Evolutionary conservation across 441 rosid genomes (phyloP).

Genomic region (Gossypium schwendimanii): DNA sequence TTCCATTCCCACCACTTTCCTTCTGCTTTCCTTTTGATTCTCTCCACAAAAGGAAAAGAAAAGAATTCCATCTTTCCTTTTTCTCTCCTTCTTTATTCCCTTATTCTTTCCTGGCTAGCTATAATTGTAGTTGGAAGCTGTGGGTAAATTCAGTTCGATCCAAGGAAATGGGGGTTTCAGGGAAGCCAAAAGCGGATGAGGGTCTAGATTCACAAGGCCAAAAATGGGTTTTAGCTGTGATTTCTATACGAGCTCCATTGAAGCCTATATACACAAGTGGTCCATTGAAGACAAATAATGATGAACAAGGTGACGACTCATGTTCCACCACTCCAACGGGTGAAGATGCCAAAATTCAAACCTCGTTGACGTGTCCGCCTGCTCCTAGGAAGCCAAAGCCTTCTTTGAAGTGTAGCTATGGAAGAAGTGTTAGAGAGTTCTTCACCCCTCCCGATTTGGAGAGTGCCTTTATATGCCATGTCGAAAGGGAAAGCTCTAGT

Average conservation of each 20-base stretch:
- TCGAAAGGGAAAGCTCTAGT: slow-evolving; percentile 49
- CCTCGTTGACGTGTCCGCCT: slow-evolving; percentile 49
- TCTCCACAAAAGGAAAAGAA: slow-evolving; percentile 7
- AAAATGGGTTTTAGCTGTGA: slow-evolving; percentile 65
- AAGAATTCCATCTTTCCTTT: slow-evolving; percentile 16
- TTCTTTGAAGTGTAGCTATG: slow-evolving; percentile 45
- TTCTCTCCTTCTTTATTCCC: slow-evolving; percentile 24
- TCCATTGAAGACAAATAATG: slow-evolving; percentile 31
- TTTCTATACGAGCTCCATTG: slow-evolving; percentile 55
- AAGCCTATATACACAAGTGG: slow-evolving; percentile 41
- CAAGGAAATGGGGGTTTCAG: slow-evolving; percentile 43
- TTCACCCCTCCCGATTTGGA: slow-evolving; percentile 87
- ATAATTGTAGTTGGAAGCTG: background rate
- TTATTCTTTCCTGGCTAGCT: slow-evolving; percentile 15
- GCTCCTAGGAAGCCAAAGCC: slow-evolving; percentile 77
- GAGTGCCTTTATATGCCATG: slow-evolving; percentile 53
- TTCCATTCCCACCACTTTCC: slow-evolving; percentile 25
- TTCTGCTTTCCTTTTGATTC: slow-evolving; percentile 41
- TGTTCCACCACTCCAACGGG: slow-evolving; percentile 63
- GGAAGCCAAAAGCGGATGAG: slow-evolving; percentile 42
- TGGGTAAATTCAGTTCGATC: background rate
- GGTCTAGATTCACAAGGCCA: slow-evolving; percentile 47
- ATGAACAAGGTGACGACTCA: slow-evolving; percentile 8
- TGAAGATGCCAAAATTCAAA: slow-evolving; percentile 53
- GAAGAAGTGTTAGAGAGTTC: slow-evolving; percentile 37